phyloP scores from a whole-genome alignment of 129 eudicot species.

The Lonicera japonica region DNA sequence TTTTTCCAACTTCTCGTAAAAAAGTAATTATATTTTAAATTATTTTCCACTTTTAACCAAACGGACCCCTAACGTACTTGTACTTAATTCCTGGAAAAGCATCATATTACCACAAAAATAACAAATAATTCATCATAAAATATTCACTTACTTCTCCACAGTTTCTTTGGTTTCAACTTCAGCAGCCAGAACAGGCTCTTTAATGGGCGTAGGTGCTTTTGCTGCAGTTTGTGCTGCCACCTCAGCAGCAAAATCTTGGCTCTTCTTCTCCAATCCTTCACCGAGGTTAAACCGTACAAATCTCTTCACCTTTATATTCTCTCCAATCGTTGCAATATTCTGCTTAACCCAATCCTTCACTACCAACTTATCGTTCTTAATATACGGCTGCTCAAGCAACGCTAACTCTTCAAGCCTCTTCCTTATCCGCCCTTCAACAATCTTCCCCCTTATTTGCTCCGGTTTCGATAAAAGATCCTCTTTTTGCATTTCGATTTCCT shows the following conservation, averaged over 20 bases:
- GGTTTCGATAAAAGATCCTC: conserved; percentile 91
- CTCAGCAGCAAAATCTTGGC: conserved; percentile 93
- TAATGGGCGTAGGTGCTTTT: conserved; percentile 45
- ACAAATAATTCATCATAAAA: neutral
- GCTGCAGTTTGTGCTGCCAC: conserved; percentile 96
- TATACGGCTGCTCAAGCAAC: conserved; percentile 84
- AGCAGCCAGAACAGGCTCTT: conserved; percentile 40
- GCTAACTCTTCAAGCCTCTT: conserved; percentile 92
- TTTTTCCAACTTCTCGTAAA: too few species aligned
- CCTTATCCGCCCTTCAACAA: conserved; percentile 85
- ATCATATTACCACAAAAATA: too few species aligned
- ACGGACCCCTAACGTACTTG: too few species aligned
- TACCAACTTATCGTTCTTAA: conserved; percentile 78
- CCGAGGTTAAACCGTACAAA: conserved; percentile 82
- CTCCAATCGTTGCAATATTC: conserved; percentile 84
- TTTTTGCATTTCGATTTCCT: conserved; percentile 84
- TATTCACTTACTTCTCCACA: conserved; percentile 61
- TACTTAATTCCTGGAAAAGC: too few species aligned
- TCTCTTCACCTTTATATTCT: conserved; percentile 85
- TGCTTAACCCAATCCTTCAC: conserved; percentile 83
- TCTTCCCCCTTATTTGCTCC: conserved; percentile 74
- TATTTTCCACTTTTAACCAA: too few species aligned
- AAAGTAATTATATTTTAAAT: too few species aligned
- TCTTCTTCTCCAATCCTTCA: conserved; percentile 89
- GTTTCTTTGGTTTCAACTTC: conserved; percentile 34